Base-by-base conservation (phyloP, 805 yeast genomes). In the Yamadazyma insecticola region DNA sequence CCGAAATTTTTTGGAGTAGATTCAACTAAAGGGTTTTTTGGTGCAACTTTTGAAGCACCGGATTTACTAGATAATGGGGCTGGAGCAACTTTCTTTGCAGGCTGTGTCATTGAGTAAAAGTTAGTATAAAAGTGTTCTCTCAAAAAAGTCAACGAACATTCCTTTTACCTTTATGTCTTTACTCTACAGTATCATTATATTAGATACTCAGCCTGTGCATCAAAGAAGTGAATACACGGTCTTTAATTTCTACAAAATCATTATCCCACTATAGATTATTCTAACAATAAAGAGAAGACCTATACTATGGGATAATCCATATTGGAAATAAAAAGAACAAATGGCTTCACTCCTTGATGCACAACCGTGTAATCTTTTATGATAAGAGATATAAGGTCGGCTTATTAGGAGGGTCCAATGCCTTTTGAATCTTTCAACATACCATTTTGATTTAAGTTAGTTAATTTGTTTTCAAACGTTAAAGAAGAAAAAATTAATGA, bases 1-100 rank as follows among this genome's bases (percentile, higher is more conserved):
- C 97, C 97, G 61, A 81, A 90, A 74, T 78, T 81, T 74, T 81
- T 82, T 67, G 96, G 95, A 50, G 87, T 75, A 45, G 95, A 70
- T 69, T 84, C 94, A 60, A 86, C 68, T 65, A 89, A 74, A 56
- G 96, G 96, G 78, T 86, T 87, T 74, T 75, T 72, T 22, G 67
- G 39, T 30, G 53, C 42, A 21, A 51, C 46, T 33, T 55, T 39
- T 45, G 47, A 47, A 36, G 52, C 31, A 52, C n/a, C n/a, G n/a
- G 69, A 53, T 72, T 84, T 77, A 54, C 85, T 62, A 63, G 96
- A 88, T 67, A 88, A 82, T 70, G 98, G 98, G 67, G 97, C 90
- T 77, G 97, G 95, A 60, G 96, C 97, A 60, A 87, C 95, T 79
- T 86, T 88, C 76, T 76, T 80, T 28, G 37, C 16, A 34, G 37